Evolutionary conservation across 208 protist species (phyloP).

Genomic region (Wallacemonas sp.): DNA sequence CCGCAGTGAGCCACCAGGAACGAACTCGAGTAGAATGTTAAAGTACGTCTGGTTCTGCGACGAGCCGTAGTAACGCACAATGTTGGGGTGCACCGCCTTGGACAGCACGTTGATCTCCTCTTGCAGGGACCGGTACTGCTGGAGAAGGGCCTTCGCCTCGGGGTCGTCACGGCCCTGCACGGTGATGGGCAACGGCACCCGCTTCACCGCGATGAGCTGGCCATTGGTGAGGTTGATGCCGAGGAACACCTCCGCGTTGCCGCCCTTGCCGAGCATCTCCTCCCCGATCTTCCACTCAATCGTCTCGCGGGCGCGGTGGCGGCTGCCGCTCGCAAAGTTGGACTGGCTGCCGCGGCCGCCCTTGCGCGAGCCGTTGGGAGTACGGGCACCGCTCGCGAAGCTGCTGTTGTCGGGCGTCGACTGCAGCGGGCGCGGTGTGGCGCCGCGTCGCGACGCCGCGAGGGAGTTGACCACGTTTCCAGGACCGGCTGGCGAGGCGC

Average conservation of each 20-base stretch:
- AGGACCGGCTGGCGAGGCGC: not conserved
- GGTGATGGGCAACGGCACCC: conserved; percentile 64
- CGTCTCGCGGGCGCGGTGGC: conserved; percentile 51
- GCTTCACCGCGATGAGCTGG: conserved; percentile 90
- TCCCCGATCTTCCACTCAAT: conserved; percentile 92
- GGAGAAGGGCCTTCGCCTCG: conserved; percentile 57
- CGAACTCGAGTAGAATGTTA: conserved; percentile 92
- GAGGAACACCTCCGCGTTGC: conserved; percentile 87
- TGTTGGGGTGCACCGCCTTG: conserved; percentile 88
- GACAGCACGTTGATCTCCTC: conserved; percentile 90
- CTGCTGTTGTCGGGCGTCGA: conserved; percentile 48
- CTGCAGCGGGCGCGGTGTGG: conserved; percentile 28
- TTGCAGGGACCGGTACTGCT: conserved; percentile 84
- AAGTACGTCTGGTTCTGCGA: conserved; percentile 83
- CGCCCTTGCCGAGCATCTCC: conserved; percentile 89
- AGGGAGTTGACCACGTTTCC: conserved; percentile 1
- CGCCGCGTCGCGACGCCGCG: conserved; percentile 13
- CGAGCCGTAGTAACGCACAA: conserved; percentile 90
- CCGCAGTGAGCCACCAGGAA: conserved; percentile 86
- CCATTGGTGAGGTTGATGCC: conserved; percentile 91
- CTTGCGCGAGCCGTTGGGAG: conserved; percentile 5
- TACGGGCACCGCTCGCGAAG: conserved; percentile 26
- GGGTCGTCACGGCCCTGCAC: conserved; percentile 25
- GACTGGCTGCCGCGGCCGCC: conserved; percentile 6
- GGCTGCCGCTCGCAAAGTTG: conserved; percentile 19